phyloP scores from a whole-genome alignment of 164 flowering plant species.

The Sextonia rubra region DNA sequence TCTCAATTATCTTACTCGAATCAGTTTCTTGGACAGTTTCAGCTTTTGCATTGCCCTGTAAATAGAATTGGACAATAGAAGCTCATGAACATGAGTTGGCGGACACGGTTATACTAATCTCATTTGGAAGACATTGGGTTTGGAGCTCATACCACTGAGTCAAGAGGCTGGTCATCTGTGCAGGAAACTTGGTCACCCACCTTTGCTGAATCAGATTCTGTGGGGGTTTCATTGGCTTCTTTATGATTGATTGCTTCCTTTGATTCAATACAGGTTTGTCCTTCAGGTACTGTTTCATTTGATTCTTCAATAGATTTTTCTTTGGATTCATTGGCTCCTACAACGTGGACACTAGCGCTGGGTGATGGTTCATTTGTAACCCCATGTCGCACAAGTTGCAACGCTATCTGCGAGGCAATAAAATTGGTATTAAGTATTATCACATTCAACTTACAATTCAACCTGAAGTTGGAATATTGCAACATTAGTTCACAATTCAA shows the following conservation, averaged over 20 bases:
- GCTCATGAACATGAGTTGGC: background rate
- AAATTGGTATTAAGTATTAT: background rate
- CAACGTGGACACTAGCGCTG: slow-evolving; percentile 22
- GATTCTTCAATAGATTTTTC: slow-evolving; percentile 18
- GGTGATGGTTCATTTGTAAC: slow-evolving; percentile 30
- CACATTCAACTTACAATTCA: too few relatives aligned
- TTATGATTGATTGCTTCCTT: slow-evolving; percentile 18
- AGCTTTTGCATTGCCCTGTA: slow-evolving; percentile 38
- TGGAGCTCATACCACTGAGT: slow-evolving; percentile 37
- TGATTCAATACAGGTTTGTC: slow-evolving; percentile 17
- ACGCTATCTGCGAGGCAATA: slow-evolving; percentile 58
- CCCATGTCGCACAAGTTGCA: slow-evolving; percentile 75
- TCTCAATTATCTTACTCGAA: slow-evolving; percentile 32
- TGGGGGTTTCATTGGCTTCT: slow-evolving; percentile 14
- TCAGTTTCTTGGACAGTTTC: slow-evolving; percentile 33
- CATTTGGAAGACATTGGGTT: background rate
- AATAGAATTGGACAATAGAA: background rate
- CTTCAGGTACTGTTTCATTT: slow-evolving; percentile 18
- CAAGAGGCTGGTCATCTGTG: slow-evolving; percentile 20
- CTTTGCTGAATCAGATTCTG: slow-evolving; percentile 16
- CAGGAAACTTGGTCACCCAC: slow-evolving; percentile 15
- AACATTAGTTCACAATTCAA: too few relatives aligned
- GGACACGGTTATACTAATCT: background rate
- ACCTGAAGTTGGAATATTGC: too few relatives aligned
- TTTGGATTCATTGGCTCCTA: slow-evolving; percentile 18